Conservation (phyloP, 2,329 filamentous ascomycete species). For the Fusarium odoratissimum region DNA sequence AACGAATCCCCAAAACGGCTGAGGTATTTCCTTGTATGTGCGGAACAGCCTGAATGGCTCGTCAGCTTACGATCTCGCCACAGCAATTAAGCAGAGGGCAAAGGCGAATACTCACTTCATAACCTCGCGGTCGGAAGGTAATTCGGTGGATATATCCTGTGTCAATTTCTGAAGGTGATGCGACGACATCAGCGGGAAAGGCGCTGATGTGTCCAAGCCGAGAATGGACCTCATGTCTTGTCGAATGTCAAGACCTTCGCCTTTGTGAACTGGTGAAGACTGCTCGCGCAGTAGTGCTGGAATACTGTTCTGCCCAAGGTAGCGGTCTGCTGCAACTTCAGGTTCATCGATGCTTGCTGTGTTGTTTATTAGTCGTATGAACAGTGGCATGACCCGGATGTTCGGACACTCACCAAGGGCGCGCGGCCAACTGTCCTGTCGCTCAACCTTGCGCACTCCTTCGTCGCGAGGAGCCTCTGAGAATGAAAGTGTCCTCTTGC, state of each 20-base stretch:
- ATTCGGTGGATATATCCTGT: constrained; percentile 69
- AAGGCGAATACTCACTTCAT: constrained; percentile 66
- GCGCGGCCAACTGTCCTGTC: constrained; percentile 57
- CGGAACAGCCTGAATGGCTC: constrained; percentile 64
- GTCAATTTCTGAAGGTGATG: constrained; percentile 70
- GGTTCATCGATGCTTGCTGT: constrained; percentile 62
- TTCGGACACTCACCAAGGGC: constrained; percentile 51
- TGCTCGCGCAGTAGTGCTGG: constrained; percentile 73
- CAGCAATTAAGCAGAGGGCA: not conserved
- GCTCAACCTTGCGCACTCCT: constrained; percentile 48
- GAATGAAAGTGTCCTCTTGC: constrained; percentile 52
- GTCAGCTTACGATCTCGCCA: constrained; percentile 4
- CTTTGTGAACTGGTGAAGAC: constrained; percentile 63
- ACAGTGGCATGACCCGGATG: constrained; percentile 22
- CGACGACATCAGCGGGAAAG: constrained; percentile 74
- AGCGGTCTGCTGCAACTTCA: constrained; percentile 68
- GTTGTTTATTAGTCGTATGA: constrained; percentile 32
- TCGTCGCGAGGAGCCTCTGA: constrained; percentile 48
- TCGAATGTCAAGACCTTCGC: constrained; percentile 67
- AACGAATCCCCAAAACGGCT: constrained; percentile 76
- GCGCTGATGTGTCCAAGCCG: constrained; percentile 73
- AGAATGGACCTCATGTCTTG: constrained; percentile 75
- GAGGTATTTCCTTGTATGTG: constrained; percentile 74
- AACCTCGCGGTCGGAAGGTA: constrained; percentile 73
- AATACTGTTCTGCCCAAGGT: constrained; percentile 75